Conservation (phyloP, 148 eudicot species). For the Camellia lanceoleosa region DNA sequence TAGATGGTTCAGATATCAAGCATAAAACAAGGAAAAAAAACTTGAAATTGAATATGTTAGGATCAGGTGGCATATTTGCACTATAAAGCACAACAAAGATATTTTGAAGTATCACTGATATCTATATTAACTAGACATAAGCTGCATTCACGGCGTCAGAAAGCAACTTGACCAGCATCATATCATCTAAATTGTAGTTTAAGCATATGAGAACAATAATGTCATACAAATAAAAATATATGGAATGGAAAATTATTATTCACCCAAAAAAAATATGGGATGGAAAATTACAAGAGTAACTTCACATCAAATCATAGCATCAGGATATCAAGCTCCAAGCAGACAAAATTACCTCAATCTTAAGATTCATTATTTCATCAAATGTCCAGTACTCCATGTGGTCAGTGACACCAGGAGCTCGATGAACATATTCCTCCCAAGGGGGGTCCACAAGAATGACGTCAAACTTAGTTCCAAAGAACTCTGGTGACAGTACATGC, state of each 20-base stretch:
- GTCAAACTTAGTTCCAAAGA: slow-evolving; percentile 93
- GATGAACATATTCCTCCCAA: slow-evolving; percentile 99
- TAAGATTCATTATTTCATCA: slow-evolving; percentile 91
- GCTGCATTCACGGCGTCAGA: background rate
- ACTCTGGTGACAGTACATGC: slow-evolving; percentile 73
- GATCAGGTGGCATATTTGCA: background rate
- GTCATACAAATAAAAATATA: background rate
- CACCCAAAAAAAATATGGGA: background rate
- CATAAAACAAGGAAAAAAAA: background rate
- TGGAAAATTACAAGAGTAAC: background rate
- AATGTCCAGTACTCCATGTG: slow-evolving; percentile 90
- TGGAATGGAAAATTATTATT: background rate
- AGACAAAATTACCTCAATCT: slow-evolving; percentile 74
- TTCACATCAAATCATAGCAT: background rate
- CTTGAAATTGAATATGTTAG: background rate
- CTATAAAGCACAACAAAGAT: background rate
- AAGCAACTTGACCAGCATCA: background rate
- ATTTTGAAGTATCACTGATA: background rate
- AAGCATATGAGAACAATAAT: background rate
- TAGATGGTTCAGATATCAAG: background rate
- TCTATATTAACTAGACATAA: background rate
- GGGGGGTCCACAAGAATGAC: slow-evolving; percentile 97
- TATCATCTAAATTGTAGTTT: background rate
- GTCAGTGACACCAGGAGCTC: slow-evolving; percentile 95
- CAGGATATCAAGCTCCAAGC: background rate